These are phyloP conservation scores for Cryomyces minteri DNA, from an alignment of 495 filamentous ascomycete genomes.

Conservation along the genomic window DNA sequence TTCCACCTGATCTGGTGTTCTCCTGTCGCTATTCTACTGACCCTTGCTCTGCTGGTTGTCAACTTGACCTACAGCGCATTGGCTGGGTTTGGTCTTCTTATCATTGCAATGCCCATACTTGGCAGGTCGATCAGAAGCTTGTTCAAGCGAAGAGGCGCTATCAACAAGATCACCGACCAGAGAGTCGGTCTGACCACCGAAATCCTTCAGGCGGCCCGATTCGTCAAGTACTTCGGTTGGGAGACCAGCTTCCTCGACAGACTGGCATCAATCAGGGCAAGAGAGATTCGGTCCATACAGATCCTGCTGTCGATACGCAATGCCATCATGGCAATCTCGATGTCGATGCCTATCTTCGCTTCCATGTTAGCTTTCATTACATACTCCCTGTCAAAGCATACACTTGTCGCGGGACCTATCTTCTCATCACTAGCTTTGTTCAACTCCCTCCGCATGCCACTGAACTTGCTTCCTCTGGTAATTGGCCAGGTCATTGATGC, in stretches of 20 bases:
- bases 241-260: slow-evolving; percentile 70
- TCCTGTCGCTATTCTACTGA: slow-evolving; percentile 58
- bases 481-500: slow-evolving; percentile 83
- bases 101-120: slow-evolving; percentile 57
- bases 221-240: slow-evolving; percentile 96
- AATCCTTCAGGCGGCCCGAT: slow-evolving; percentile 74
- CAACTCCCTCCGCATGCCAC: slow-evolving; percentile 73
- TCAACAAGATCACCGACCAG: slow-evolving; percentile 87
- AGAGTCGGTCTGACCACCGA: slow-evolving; percentile 84
- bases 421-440: slow-evolving; percentile 91
- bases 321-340: slow-evolving; percentile 59
- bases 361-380: slow-evolving; percentile 94
- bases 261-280: slow-evolving; percentile 46
- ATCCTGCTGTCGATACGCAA: slow-evolving; percentile 65
- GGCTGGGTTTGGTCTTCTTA: slow-evolving; percentile 66
- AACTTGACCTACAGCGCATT: slow-evolving; percentile 81
- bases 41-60: slow-evolving; percentile 58
- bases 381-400: slow-evolving; percentile 58
- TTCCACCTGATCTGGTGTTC: slow-evolving; percentile 85
- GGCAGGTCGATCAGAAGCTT: slow-evolving; percentile 54
- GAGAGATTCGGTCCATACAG: slow-evolving; percentile 65
- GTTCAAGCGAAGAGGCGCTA: slow-evolving; percentile 48
- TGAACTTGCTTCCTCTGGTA: slow-evolving; percentile 76
- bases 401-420: slow-evolving; percentile 52
- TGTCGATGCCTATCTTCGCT: slow-evolving; percentile 67